Base-by-base conservation (phyloP, 768 basidiomycete genomes). In the Phanerochaete sordida region DNA sequence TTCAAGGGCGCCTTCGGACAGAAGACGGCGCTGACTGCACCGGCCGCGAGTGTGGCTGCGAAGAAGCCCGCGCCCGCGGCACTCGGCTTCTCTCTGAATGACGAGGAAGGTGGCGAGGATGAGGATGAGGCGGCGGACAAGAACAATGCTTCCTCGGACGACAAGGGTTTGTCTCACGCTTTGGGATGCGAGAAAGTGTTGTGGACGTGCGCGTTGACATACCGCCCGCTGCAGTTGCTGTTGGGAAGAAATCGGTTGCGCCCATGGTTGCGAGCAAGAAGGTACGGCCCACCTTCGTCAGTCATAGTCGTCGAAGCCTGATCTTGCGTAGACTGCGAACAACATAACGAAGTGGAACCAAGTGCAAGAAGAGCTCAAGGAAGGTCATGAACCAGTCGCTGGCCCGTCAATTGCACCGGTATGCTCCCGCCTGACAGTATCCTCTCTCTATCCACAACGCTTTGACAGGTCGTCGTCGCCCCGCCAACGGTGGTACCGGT, bases 301-400 rank as follows among this genome's bases (percentile, higher is more conserved):
- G 9, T 13, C 21, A 31, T 53, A 8, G 7, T 28, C 3, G 7
- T 24, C 6, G 55, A 58, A n/a, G 58, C 45, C 39, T 43, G 4
- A 43, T 43, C 4, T 19, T 70, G 21, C 8, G 2, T 70, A 97
- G 93, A 91, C 87, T 47, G 90, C 84, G 51, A 90, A 83, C 72
- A 94, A 95, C 68, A 98, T 99, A 70, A 87, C 82, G 68, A 98
- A 98, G 71, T 99, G 96, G 97, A 98, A 95, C 70, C 89, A 88
- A 76, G 92, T 95, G 11, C 93, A 96, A 74, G 89, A 88, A 74
- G 95, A 94, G 68, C 80, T 97, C 52, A 83, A 68, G 37, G 64
- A 70, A 26, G 72, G 39, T 15, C 53, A 21, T 7, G 50, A 57
- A 26, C 33, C 66, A 16, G 48, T 54, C 8, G 31, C 70, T 58